Conservation (phyloP, 257 asterid genomes). For the Verbena officinalis region DNA sequence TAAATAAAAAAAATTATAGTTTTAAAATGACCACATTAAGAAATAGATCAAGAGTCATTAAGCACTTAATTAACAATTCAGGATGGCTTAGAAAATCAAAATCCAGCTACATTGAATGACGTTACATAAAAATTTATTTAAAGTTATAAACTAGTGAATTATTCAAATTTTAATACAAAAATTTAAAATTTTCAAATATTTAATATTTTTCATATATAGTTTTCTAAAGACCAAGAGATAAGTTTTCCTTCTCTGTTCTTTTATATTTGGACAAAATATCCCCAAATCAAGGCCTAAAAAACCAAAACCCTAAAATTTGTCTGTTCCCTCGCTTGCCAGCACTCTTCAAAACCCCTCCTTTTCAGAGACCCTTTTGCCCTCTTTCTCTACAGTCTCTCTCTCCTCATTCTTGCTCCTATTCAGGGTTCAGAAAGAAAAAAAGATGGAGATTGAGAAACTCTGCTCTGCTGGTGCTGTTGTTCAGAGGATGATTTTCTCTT, state of each 20-base stretch:
- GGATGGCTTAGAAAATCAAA: too few species aligned
- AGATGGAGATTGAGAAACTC: conserved; percentile 38
- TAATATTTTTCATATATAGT: too few species aligned
- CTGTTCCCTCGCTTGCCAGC: conserved; percentile 35
- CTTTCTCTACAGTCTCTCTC: not conserved
- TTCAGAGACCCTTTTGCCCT: not conserved
- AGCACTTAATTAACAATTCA: too few species aligned
- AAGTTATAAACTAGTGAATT: too few species aligned
- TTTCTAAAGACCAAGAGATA: not conserved
- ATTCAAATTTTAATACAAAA: too few species aligned
- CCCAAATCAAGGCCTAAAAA: conserved; percentile 12
- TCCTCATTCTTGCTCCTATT: not conserved
- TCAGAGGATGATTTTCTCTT: conserved; percentile 32
- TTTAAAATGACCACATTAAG: too few species aligned
- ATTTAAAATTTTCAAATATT: too few species aligned
- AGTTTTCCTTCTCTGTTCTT: not conserved
- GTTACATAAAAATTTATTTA: too few species aligned
- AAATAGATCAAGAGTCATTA: too few species aligned
- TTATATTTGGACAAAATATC: conserved; percentile 13
- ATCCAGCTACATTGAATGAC: too few species aligned
- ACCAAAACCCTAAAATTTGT: conserved; percentile 34
- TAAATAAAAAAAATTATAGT: too few species aligned
- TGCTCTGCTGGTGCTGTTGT: conserved; percentile 30
- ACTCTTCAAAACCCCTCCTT: not conserved
- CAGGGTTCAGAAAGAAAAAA: not conserved